phyloP scores from a whole-genome alignment of 345 rosid species.

The Lepidium sativum region DNA sequence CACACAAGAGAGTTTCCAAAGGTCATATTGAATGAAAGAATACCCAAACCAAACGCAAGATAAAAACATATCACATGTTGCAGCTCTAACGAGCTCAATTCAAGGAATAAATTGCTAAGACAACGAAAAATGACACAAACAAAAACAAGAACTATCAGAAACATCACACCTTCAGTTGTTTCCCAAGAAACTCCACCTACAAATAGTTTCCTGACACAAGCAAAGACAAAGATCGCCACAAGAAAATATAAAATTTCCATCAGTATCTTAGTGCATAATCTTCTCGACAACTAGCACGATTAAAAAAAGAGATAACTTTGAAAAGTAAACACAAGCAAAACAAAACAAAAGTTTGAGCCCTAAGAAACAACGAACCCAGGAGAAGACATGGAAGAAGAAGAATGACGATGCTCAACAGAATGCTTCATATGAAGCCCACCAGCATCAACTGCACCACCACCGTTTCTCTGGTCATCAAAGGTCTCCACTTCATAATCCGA shows the following conservation, averaged over 20 bases:
- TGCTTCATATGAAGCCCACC: constrained; percentile 21
- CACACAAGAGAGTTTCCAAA: neutral
- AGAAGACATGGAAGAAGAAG: constrained; percentile 28
- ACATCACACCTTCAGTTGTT: constrained; percentile 39
- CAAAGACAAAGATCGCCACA: neutral
- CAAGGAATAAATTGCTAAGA: neutral
- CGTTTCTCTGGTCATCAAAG: constrained; percentile 11
- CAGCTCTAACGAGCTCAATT: neutral
- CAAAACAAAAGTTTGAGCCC: neutral
- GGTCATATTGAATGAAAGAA: neutral
- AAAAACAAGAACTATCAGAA: neutral
- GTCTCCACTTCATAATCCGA: constrained; percentile 20
- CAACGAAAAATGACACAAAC: neutral
- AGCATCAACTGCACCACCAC: constrained; percentile 13
- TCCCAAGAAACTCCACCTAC: constrained; percentile 66
- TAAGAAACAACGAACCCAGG: constrained; percentile 25
- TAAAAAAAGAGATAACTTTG: neutral
- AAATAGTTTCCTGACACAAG: constrained; percentile 47
- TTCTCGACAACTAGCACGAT: neutral
- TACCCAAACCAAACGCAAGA: neutral
- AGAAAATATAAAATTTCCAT: neutral
- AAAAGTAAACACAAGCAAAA: neutral
- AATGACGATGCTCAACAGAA: constrained; percentile 17
- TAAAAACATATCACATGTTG: neutral
- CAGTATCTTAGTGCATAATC: neutral